Conservation (phyloP, 1,139 yeast species). For the Saccharomyces pastorianus region DNA sequence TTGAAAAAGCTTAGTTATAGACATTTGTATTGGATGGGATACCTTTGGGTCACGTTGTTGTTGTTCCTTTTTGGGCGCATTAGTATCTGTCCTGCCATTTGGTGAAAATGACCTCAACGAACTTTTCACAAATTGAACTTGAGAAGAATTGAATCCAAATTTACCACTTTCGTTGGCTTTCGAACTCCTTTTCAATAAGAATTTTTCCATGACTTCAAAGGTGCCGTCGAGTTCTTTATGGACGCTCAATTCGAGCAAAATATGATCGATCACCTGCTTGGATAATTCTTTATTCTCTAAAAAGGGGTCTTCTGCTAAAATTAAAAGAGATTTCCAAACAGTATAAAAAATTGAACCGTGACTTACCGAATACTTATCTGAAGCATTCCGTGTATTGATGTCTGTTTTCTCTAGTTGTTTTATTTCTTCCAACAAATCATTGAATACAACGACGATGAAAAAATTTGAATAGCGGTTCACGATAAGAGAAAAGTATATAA, state of each 20-base stretch:
- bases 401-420: constrained; percentile 55
- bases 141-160: constrained; percentile 12
- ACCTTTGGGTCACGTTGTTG: background rate
- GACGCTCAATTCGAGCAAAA: constrained; percentile 56
- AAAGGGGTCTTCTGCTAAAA: constrained; percentile 84
- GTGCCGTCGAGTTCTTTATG: constrained; percentile 57
- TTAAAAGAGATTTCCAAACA: constrained; percentile 77
- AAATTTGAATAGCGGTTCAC: constrained; percentile 63
- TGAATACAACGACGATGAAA: constrained; percentile 80
- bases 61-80: background rate
- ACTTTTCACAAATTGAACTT: constrained; percentile 13
- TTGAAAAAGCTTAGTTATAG: constrained; percentile 19
- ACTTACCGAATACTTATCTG: constrained; percentile 37
- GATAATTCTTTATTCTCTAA: constrained; percentile 71
- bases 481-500: constrained; percentile 68
- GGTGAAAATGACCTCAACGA: constrained; percentile 9
- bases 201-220: constrained; percentile 58
- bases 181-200: constrained; percentile 43
- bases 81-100: background rate
- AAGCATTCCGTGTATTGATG: constrained; percentile 21
- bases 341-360: constrained; percentile 84
- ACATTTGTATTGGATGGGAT: background rate
- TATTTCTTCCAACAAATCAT: constrained; percentile 77
- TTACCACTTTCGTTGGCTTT: constrained; percentile 8
- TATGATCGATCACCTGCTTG: constrained; percentile 65